These are phyloP conservation scores for Prinsepia uniflora DNA, from an alignment of 306 rosid species.

Conservation along the genomic window DNA sequence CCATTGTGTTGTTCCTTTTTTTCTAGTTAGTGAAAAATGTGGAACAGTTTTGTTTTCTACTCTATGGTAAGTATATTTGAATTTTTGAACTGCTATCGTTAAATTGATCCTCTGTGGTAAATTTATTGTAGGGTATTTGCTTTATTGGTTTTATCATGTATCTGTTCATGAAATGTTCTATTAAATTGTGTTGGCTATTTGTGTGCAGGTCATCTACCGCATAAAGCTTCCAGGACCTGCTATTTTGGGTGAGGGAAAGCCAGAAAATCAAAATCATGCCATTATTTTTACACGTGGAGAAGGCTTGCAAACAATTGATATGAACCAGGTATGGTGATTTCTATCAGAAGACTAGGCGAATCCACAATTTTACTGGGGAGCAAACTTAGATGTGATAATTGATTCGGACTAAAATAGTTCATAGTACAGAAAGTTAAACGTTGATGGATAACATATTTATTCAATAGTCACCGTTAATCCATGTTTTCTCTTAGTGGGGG, in stretches of 20 bases:
- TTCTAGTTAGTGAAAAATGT: background rate
- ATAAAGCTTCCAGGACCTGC: slow-evolving; percentile 98
- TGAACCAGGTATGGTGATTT: slow-evolving; percentile 75
- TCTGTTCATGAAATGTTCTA: slow-evolving; percentile 3
- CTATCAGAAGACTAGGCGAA: background rate
- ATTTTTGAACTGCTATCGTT: background rate
- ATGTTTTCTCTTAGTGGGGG: too few relatives aligned
- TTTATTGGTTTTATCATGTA: background rate
- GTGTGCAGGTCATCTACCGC: slow-evolving; percentile 65
- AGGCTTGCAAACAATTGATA: slow-evolving; percentile 93
- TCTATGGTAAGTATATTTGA: background rate
- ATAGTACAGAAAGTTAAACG: background rate
- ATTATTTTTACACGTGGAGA: slow-evolving; percentile 94
- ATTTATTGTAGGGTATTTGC: background rate
- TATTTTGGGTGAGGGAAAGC: slow-evolving; percentile 95
- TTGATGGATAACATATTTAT: background rate
- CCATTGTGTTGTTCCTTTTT: background rate
- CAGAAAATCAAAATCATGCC: slow-evolving; percentile 98
- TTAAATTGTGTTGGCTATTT: slow-evolving; percentile 15
- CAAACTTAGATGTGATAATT: background rate
- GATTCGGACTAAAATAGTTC: background rate
- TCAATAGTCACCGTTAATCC: background rate
- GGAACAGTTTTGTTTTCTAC: background rate
- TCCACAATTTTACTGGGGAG: background rate
- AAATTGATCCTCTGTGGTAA: background rate